Conservation (phyloP, 2,329 filamentous ascomycete species). For the Tolypocladium capitatum region DNA sequence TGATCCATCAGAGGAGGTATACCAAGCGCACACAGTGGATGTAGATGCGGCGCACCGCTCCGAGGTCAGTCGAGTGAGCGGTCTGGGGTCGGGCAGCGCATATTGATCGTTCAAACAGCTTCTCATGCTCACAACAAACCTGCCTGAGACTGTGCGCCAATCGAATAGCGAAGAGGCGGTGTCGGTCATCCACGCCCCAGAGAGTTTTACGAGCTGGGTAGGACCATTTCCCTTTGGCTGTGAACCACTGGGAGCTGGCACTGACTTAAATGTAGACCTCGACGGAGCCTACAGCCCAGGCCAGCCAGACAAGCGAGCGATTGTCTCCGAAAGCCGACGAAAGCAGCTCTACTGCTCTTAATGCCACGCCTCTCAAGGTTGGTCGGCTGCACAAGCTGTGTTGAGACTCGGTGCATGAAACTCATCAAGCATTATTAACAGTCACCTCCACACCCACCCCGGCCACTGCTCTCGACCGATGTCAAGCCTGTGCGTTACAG, state of each 20-base stretch:
- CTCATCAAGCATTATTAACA: conserved; percentile 4
- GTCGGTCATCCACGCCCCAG: conserved; percentile 83
- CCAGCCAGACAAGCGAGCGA: conserved; percentile 20
- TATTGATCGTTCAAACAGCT: conserved; percentile 22
- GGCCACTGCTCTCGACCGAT: conserved; percentile 64
- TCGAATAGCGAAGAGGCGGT: conserved; percentile 62
- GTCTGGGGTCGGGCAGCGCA: neutral
- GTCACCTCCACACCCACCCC: conserved; percentile 28
- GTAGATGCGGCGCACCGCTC: conserved; percentile 11
- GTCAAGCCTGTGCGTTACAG: conserved; percentile 54
- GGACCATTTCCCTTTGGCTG: conserved; percentile 12
- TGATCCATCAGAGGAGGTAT: conserved; percentile 50
- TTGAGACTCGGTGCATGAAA: neutral
- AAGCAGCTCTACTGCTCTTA: conserved; percentile 14
- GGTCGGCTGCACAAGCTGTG: neutral
- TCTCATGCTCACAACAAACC: conserved; percentile 40
- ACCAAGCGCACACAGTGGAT: conserved; percentile 12
- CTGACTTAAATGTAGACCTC: conserved; percentile 22
- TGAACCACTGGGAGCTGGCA: neutral
- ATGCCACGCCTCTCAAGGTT: conserved; percentile 12
- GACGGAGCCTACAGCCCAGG: conserved; percentile 22
- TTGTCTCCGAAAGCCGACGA: conserved; percentile 25
- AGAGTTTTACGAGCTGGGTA: conserved; percentile 73
- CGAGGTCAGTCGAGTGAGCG: conserved; percentile 13
- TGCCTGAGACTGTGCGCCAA: conserved; percentile 44